Conservation (phyloP, 176 grass and related monocot genomes). For the Elaeis guineensis region DNA sequence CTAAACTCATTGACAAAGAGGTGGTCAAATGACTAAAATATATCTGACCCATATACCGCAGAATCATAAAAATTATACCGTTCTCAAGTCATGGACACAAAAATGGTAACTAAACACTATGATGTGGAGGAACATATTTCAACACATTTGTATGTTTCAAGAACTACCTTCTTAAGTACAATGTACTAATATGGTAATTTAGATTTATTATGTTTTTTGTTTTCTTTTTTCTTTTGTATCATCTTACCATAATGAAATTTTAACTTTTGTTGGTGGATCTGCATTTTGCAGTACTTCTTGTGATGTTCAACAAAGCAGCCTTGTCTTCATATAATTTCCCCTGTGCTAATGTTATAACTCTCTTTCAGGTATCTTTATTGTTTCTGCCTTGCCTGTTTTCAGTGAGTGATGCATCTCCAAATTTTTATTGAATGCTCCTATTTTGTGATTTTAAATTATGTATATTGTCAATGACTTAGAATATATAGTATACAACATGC, state of each 20-base stretch:
- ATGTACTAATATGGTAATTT: background rate
- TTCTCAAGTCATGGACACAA: no score
- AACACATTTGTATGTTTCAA: background rate
- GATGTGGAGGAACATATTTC: background rate
- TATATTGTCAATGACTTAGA: no score
- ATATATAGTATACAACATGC: no score
- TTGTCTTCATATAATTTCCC: slow-evolving; percentile 92
- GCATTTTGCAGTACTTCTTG: slow-evolving; percentile 61
- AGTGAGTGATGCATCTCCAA: background rate
- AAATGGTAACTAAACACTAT: no score
- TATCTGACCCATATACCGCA: no score
- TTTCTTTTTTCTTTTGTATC: background rate
- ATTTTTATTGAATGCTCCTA: no score
- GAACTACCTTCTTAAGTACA: background rate
- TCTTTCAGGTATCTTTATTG: slow-evolving; percentile 63
- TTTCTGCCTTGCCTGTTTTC: background rate
- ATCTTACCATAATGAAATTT: background rate
- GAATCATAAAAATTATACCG: no score
- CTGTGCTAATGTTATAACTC: slow-evolving; percentile 88
- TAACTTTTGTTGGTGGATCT: slow-evolving; percentile 16
- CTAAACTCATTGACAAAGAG: no score
- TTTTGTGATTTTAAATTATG: no score
- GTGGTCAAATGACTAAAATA: no score
- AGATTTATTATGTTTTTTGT: slow-evolving; percentile 6
- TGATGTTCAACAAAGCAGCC: slow-evolving; percentile 99